These are phyloP conservation scores for Cucumis hystrix DNA, from an alignment of 306 rosid genomes.

Conservation along the genomic window DNA sequence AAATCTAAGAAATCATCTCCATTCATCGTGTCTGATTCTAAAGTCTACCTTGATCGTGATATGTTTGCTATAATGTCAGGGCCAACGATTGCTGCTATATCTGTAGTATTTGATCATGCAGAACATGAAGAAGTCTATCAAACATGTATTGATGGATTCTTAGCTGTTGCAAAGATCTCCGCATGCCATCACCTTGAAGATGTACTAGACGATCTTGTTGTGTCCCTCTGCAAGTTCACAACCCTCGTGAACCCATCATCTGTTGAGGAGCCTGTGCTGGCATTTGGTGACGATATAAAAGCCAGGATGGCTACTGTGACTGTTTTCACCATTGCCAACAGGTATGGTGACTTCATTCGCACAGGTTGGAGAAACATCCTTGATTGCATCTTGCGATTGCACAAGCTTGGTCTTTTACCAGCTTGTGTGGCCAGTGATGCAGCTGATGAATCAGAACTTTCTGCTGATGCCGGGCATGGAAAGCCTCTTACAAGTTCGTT, in stretches of 20 bases:
- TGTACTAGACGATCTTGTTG: conserved; percentile 94
- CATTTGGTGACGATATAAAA: conserved; percentile 90
- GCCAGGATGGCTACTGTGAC: conserved; percentile 95
- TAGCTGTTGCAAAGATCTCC: conserved; percentile 90
- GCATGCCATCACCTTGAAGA: conserved; percentile 99
- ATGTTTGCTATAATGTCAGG: conserved; percentile 98
- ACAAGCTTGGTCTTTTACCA: conserved; percentile 96
- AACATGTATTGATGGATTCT: conserved; percentile 90
- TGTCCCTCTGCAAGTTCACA: conserved; percentile 94
- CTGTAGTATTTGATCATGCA: conserved; percentile 96
- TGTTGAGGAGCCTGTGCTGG: conserved; percentile 81
- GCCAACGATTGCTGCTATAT: conserved; percentile 96
- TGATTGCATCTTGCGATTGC: conserved; percentile 85
- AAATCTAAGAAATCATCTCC: conserved; percentile 81
- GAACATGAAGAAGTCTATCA: conserved; percentile 91
- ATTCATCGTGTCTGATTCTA: conserved; percentile 76
- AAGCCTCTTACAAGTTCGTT: conserved; percentile 66
- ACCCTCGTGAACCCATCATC: conserved; percentile 77
- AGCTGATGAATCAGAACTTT: conserved; percentile 75
- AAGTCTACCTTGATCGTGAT: conserved; percentile 82
- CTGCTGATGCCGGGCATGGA: conserved; percentile 65
- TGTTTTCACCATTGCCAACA: conserved; percentile 86
- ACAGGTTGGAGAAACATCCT: conserved; percentile 97
- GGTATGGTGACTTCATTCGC: conserved; percentile 89
- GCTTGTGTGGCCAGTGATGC: conserved; percentile 97